Base-by-base conservation (phyloP, 345 rosid genomes). In the Clausena lansium region DNA sequence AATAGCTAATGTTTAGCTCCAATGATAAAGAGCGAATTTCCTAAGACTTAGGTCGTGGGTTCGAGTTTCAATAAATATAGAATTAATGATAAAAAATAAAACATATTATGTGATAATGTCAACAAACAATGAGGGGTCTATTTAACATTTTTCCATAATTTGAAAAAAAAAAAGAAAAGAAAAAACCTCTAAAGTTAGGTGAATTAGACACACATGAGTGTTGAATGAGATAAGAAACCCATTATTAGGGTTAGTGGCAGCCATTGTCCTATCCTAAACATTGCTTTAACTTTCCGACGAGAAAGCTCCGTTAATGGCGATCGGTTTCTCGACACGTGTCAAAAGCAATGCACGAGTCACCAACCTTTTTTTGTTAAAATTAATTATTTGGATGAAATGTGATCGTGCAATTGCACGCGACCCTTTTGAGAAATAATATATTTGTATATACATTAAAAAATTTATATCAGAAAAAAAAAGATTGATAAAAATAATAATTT, bases 381-480 rank as follows among this genome's bases (percentile, higher is more conserved):
- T 24, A 9, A 39, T 76, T 65, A 17, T 25, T 28, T 77, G 45
- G 75, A 70, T 32, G 38, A 63, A 19, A 79, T 11, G 70, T 7
- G 65, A 58, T 78, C 54, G 69, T 78, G 79, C 79, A 70, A 70
- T 71, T 64, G 74, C 79, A 75, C 72, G 81, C 73, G 59, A 41
- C 15, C 57, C 65, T n/a, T 73, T 76, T 33, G 55, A 24, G 27
- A 10, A 64, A 80, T 17, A 50, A 70, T 52, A 39, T 38, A 73
- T 50, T 55, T 54, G 24, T 50, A n/a, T 3, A 3, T 45, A 45
- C 50, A 45, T 4, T 4, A 17, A 50, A 50, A 17, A 50, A 22
- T 50, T 50, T 2, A 30, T 47, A 20, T 65, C 39, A 25, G 27
- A 27, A 24, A 27, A 15, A 33, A 8, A 7, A 68, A 59, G 32